Conservation (phyloP, 2,329 filamentous ascomycete species). For the Botryotinia globosa region DNA sequence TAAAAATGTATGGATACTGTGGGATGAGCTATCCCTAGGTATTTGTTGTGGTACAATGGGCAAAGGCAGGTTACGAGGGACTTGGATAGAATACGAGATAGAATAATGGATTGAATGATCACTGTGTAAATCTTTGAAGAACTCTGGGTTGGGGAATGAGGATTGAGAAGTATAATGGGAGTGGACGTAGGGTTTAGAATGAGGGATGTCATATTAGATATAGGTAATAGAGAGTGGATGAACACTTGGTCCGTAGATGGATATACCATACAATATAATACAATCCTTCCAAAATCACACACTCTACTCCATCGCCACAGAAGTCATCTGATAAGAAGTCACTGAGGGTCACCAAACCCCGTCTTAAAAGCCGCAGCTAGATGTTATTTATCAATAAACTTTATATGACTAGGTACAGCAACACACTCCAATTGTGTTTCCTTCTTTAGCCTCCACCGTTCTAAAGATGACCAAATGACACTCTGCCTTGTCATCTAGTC, state of each 20-base stretch:
- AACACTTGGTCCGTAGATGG: background rate
- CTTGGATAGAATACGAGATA: too few species aligned
- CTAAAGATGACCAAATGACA: background rate
- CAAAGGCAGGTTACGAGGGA: too few species aligned
- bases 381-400: background rate
- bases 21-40: background rate
- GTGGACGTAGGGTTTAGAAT: background rate
- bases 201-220: background rate
- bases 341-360: background rate
- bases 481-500: background rate
- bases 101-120: background rate
- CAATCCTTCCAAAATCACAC: background rate
- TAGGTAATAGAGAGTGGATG: background rate
- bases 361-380: background rate
- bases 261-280: background rate
- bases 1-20: background rate
- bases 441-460: too few species aligned
- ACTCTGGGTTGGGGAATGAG: background rate
- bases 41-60: background rate
- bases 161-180: background rate
- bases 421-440: too few species aligned
- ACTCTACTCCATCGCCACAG: background rate
- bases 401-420: too few species aligned
- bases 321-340: background rate
- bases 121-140: accelerated